Evolutionary conservation across 345 rosid species (phyloP).

Genomic region (Eucalyptus decipiens): DNA sequence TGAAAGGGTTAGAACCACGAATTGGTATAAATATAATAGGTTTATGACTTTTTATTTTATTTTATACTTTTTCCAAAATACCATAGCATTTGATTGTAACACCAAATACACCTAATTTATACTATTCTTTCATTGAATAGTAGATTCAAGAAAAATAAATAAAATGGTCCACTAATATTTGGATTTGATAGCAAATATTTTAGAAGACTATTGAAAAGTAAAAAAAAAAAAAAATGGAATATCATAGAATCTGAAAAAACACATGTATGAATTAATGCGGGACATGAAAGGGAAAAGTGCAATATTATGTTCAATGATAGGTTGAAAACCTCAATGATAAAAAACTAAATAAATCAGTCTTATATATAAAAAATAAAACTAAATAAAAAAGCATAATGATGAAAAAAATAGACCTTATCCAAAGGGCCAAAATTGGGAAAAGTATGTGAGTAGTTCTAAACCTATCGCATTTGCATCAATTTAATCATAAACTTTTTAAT

Average conservation of each 20-base stretch:
- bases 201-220: background rate
- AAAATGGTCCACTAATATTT: background rate
- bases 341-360: background rate
- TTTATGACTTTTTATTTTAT: no score
- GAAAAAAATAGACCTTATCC: background rate
- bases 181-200: background rate
- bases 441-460: no score
- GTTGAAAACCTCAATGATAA: background rate
- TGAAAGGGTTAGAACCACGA: accelerated
- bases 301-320: background rate
- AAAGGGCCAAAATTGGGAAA: no score
- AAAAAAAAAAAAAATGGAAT: background rate
- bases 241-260: background rate
- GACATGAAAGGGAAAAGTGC: background rate
- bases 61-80: no score
- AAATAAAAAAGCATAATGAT: background rate
- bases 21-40: accelerated
- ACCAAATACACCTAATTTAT: background rate
- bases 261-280: background rate
- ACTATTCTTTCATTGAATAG: background rate
- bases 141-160: background rate
- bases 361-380: background rate
- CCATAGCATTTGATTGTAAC: background rate
- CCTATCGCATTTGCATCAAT: no score
- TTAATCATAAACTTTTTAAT: no score